These are phyloP conservation scores for Ophiostoma ulmi DNA, from an alignment of 2,329 filamentous ascomycete genomes.

Conservation along the genomic window DNA sequence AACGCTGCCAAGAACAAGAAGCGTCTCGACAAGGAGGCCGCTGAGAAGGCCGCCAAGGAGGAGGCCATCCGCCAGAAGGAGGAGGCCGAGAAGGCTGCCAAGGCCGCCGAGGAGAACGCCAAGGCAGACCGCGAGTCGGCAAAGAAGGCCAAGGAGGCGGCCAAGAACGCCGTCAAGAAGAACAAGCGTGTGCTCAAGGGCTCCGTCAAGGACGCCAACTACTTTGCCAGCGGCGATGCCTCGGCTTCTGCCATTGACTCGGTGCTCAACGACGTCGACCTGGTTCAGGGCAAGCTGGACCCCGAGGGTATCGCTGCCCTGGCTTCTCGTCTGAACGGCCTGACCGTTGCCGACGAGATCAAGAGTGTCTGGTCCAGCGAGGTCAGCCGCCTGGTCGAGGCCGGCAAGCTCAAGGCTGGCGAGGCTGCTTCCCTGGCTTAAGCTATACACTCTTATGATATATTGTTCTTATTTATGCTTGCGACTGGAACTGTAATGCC, in stretches of 20 bases:
- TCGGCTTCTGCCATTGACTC: slow-evolving; percentile 73
- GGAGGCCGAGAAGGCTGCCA: slow-evolving; percentile 71
- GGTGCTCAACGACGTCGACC: slow-evolving; percentile 79
- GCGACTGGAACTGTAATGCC: background rate
- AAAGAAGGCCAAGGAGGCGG: slow-evolving; percentile 98
- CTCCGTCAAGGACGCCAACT: slow-evolving; percentile 95
- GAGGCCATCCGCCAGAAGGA: slow-evolving; percentile 79
- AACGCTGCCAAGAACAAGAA: slow-evolving; percentile 96
- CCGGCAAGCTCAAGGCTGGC: slow-evolving; percentile 79
- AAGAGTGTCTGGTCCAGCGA: slow-evolving; percentile 77
- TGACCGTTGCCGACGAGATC: slow-evolving; percentile 77
- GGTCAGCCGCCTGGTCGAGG: slow-evolving; percentile 69
- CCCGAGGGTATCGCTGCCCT: slow-evolving; percentile 82
- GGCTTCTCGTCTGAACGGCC: slow-evolving; percentile 70
- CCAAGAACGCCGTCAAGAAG: slow-evolving; percentile 99
- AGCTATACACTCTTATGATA: background rate
- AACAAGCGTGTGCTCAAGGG: slow-evolving; percentile 97
- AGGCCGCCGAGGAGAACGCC: slow-evolving; percentile 79
- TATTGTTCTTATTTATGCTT: too few relatives aligned
- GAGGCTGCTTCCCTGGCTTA: slow-evolving; percentile 64
- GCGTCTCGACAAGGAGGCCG: slow-evolving; percentile 81
- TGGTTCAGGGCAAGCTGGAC: slow-evolving; percentile 82
- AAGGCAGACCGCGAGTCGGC: slow-evolving; percentile 75
- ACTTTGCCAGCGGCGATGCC: slow-evolving; percentile 72
- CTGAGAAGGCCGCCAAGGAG: slow-evolving; percentile 79